Evolutionary conservation across 2,329 filamentous ascomycete genomes (phyloP), one percentile per base, ranked within the genome.

Genomic region (Pyrenochaeta sp.): DNA sequence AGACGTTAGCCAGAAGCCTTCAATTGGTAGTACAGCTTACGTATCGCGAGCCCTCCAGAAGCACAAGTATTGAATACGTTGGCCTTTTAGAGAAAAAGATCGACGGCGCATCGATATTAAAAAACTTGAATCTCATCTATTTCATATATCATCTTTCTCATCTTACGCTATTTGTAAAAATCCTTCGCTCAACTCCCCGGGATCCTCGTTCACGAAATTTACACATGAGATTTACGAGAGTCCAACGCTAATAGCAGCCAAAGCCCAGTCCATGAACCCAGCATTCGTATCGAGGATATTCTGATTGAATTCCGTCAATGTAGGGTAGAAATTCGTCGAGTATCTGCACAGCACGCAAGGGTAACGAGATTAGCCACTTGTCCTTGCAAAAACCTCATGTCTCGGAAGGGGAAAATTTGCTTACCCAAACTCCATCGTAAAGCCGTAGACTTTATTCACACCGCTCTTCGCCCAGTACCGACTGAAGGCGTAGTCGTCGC

Each of bases 251-350:
- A 75, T 77, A 4, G 74, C 74, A n/a, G 73, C 72, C 50, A 79
- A 58, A 2, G 75, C 72, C 68, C 74, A 79, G 27, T 79, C 77
- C 75, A 77, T 78, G 54, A 79, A 79, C 0, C 76, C 77, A 5
- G 77, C 77, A 57, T 76, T 77, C 1, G 76, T 79, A 52, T 78
- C 77, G 19, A 78, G 55, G 28, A 79, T 78, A 50, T 79, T 79
- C 56, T 71, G 66, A 59, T 78, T 78, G 62, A 77, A 79, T 62
- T 79, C 76, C n/a, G 67, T 66, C 28, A 69, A 47, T 5, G 77
- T 78, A 0, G 77, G 77, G 61, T 79, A 79, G 52, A 79, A 79
- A 64, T 79, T 78, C 1, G 74, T 77, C 25, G 71, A 68, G 49
- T 77, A 76, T 8, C 36, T 30, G 28, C 28, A 30, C 5, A 30